Percentiles rank a stretch among this genome's conserved stretches.
Evolutionary conservation across 2,329 filamentous ascomycete genomes (phyloP).

Genomic region (Plenodomus biglobosus): DNA sequence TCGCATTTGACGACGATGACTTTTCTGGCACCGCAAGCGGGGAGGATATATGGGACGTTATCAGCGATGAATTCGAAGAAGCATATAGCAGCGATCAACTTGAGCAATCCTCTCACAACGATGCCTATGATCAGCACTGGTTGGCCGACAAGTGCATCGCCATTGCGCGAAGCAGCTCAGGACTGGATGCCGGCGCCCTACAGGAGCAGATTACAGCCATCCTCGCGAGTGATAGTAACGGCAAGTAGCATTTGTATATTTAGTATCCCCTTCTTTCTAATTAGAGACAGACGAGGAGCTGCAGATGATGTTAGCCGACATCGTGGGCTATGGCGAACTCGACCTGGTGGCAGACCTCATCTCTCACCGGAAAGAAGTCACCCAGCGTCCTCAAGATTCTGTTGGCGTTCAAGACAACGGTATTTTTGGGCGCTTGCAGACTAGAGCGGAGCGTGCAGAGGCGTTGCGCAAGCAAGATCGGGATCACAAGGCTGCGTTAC

Average conservation of each 20-base stretch:
- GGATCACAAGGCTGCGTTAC: conserved; percentile 75
- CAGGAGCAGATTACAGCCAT: conserved; percentile 75
- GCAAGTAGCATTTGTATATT: conserved; percentile 13
- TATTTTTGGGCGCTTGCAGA: conserved; percentile 63
- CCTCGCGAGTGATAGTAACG: conserved; percentile 64
- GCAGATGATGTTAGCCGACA: conserved; percentile 86
- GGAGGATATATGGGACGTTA: conserved; percentile 91
- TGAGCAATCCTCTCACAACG: conserved; percentile 52
- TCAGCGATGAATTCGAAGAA: conserved; percentile 71
- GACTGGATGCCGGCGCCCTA: conserved; percentile 69
- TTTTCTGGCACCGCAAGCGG: conserved; percentile 62
- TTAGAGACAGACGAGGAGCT: conserved; percentile 70
- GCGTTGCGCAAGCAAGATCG: conserved; percentile 73
- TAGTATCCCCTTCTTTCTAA: conserved; percentile 2
- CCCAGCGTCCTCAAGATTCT: conserved; percentile 29
- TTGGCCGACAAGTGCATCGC: conserved; percentile 66
- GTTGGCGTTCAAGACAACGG: conserved; percentile 47
- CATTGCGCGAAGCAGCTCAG: conserved; percentile 66
- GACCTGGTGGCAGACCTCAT: conserved; percentile 94
- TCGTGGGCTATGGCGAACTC: conserved; percentile 89
- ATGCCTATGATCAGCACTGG: conserved; percentile 66
- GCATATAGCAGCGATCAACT: conserved; percentile 66
- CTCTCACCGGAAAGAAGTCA: conserved; percentile 69
- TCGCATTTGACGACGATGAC: conserved; percentile 67
- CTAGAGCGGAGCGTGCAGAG: conserved; percentile 75